Base-by-base conservation (phyloP, 495 filamentous ascomycete genomes). In the Tuber magnatum region DNA sequence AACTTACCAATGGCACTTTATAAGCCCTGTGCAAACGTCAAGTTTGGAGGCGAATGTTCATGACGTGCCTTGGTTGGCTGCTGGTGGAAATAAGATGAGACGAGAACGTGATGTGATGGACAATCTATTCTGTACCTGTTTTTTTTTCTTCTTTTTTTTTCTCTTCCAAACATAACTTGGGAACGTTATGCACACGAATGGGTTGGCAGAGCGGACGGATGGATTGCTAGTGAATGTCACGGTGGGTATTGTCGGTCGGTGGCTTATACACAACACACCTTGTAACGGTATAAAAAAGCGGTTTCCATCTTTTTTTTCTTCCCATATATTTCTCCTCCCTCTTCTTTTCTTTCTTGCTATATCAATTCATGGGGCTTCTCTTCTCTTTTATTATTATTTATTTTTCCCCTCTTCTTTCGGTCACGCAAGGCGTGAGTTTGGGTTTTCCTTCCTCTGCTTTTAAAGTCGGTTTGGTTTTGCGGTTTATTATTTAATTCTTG, bases 1-100 rank as follows among this genome's bases (percentile, higher is more conserved):
- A 71, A 56, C 44, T 61, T 14, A 68, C 77, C 14, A 77, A 78
- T 73, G 75, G 71, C 69, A 35, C 56, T 35, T 35, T 65, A 65
- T 65, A 65, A 35, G 14, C 7, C 28, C 10, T 56, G 48, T 12
- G 24, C 24, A 56, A n/a, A 9, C 24, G 24, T 28, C 24, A n/a
- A n/a, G 48, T 12, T 10, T n/a, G n/a, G n/a, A n/a, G n/a, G n/a
- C n/a, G n/a, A n/a, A n/a, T n/a, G n/a, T n/a, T n/a, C n/a, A n/a
- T n/a, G n/a, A 61, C 9, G 56, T 18, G 56, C 14, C 28, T 65
- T 65, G 56, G n/a, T 61, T 32, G 24, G 56, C 32, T 65, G 14
- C 12, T 28, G 56, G 32, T 12, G 28, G 28, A 65, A 35, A 14
- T 65, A 65, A 8, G 56, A 35, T 65, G 56, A 65, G 28, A 20